Conservation (phyloP, 2,329 filamentous ascomycete species). For the Pestalotiopsis fici region DNA sequence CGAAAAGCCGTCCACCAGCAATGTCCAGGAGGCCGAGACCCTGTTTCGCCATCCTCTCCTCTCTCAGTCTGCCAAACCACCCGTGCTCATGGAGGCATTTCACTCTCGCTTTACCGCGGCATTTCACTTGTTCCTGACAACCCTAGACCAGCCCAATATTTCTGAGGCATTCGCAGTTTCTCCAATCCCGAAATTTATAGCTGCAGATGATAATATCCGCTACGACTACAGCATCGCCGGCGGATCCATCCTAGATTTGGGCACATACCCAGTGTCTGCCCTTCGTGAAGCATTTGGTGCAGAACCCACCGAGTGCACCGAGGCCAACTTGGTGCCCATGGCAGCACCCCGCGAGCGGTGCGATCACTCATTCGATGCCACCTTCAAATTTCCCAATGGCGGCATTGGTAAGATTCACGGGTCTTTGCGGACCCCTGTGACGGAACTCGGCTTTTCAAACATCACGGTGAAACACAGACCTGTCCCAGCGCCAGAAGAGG, state of each 20-base stretch:
- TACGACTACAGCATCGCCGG: constrained; percentile 18
- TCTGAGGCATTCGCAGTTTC: constrained; percentile 22
- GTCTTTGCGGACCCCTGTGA: constrained; percentile 22
- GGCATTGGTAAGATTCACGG: constrained; percentile 30
- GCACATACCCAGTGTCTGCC: constrained; percentile 38
- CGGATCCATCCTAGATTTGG: constrained; percentile 30
- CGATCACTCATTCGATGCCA: constrained; percentile 27
- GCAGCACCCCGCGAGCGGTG: not conserved
- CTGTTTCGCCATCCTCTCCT: constrained; percentile 32
- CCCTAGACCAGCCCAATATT: constrained; percentile 25
- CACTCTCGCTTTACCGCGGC: constrained; percentile 40
- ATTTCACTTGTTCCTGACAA: constrained; percentile 29
- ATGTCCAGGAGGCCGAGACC: constrained; percentile 32
- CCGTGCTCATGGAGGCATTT: constrained; percentile 42
- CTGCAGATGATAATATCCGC: constrained; percentile 30
- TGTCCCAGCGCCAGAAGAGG: not conserved
- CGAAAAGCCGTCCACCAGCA: constrained; percentile 42
- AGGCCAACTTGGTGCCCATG: not conserved
- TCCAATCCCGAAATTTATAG: constrained; percentile 17
- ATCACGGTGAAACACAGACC: constrained; percentile 2
- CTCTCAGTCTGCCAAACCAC: constrained; percentile 23
- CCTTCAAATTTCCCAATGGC: constrained; percentile 39
- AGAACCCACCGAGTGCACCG: constrained; percentile 28
- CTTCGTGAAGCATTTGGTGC: constrained; percentile 37
- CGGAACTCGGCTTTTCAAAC: constrained; percentile 14